A percentile compares a stretch with the other conserved stretches of the same genome.
Conservation (phyloP, 768 basidiomycete genomes). For the Tylopilus plumbeoviolaceoides region DNA sequence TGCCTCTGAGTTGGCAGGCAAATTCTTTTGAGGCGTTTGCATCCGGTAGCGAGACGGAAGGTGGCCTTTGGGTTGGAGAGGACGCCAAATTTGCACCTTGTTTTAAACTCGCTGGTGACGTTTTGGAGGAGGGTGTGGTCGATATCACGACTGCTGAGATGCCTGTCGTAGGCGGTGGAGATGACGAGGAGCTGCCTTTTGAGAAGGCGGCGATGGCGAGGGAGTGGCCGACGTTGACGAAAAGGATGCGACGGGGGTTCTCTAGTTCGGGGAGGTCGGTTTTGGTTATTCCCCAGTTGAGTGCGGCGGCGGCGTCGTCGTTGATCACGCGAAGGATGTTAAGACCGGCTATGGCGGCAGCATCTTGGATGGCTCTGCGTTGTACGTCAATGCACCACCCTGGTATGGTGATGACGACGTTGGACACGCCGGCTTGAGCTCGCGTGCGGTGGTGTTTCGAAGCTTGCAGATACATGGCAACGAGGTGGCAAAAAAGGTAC, state of each 20-base stretch:
- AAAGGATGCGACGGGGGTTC: conserved; percentile 80
- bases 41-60: conserved; percentile 87
- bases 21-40: conserved; percentile 96
- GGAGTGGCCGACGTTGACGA: conserved; percentile 95
- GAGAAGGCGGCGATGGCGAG: conserved; percentile 87
- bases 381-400: conserved; percentile 97
- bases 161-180: conserved; percentile 83
- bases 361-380: conserved; percentile 84
- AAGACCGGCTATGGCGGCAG: conserved; percentile 84
- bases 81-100: conserved; percentile 97
- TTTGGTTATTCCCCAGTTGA: conserved; percentile 99
- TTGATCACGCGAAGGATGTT: conserved; percentile 94
- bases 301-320: conserved; percentile 92
- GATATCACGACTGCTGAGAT: conserved; percentile 95
- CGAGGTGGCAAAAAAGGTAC: conserved; percentile 81
- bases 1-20: conserved; percentile 89
- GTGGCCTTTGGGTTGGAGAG: conserved; percentile 84
- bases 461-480: conserved; percentile 91
- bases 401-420: conserved; percentile 94
- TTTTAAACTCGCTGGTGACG: conserved; percentile 89
- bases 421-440: conserved; percentile 84
- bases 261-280: conserved; percentile 88
- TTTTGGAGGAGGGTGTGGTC: conserved; percentile 86
- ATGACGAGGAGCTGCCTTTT: conserved; percentile 90
- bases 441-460: conserved; percentile 77